Conservation (phyloP, 768 basidiomycete genomes). For the Aureoboletus auriporus region DNA sequence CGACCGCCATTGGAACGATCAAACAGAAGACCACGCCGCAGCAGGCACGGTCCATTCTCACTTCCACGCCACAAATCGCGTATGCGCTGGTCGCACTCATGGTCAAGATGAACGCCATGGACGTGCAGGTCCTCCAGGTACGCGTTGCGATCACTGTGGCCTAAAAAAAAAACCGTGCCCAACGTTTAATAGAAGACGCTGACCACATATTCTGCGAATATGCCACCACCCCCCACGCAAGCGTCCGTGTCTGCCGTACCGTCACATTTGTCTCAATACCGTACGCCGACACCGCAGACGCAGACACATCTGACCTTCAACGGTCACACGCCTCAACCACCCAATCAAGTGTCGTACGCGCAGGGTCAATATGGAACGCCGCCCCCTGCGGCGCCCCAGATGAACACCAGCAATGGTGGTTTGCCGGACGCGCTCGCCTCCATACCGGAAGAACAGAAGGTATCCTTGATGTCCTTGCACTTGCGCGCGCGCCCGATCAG, state of each 20-base stretch:
- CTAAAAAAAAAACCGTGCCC: too few species aligned
- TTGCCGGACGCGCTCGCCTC: slow-evolving; percentile 53
- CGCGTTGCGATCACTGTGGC: slow-evolving; percentile 1
- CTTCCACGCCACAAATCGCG: slow-evolving; percentile 69
- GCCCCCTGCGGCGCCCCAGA: slow-evolving; percentile 19
- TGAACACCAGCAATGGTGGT: slow-evolving; percentile 7
- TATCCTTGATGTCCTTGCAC: slow-evolving; percentile 27
- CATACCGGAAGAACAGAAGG: slow-evolving; percentile 70
- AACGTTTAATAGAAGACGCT: slow-evolving; percentile 50
- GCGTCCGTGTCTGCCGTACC: slow-evolving; percentile 42
- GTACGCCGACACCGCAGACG: slow-evolving; percentile 33
- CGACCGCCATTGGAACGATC: neutral
- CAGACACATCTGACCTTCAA: slow-evolving; percentile 27
- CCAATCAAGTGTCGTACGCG: slow-evolving; percentile 16
- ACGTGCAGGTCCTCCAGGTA: slow-evolving; percentile 75
- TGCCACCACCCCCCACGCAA: slow-evolving; percentile 20
- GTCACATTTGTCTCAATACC: slow-evolving; percentile 35
- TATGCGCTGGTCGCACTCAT: slow-evolving; percentile 75
- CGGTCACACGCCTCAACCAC: slow-evolving; percentile 27
- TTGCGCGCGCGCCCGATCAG: too few species aligned
- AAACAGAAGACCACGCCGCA: slow-evolving; percentile 71
- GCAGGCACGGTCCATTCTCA: slow-evolving; percentile 64
- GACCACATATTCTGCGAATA: slow-evolving; percentile 42
- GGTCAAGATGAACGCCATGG: slow-evolving; percentile 72
- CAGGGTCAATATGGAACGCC: slow-evolving; percentile 23